Conservation (phyloP, 345 rosid species). For the Salix koriyanagi region DNA sequence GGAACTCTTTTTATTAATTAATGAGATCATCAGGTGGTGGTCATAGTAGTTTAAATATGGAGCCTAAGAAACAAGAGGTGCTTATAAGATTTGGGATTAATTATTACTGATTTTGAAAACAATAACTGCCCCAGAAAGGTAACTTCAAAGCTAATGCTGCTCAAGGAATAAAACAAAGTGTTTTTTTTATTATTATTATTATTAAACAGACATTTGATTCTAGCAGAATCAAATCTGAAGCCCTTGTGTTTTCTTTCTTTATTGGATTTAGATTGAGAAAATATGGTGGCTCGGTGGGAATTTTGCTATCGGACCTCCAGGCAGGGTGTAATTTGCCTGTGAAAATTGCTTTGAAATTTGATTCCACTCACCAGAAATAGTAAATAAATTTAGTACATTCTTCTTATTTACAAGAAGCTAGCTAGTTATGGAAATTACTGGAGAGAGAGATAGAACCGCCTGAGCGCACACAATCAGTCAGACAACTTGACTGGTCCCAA, state of each 20-base stretch:
- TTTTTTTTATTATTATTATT: not conserved
- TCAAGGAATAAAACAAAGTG: not conserved
- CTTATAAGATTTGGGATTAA: not conserved
- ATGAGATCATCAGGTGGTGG: not conserved
- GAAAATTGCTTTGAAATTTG: not conserved
- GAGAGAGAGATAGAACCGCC: not conserved
- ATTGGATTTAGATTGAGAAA: not conserved
- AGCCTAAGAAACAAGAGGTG: not conserved
- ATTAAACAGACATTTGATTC: not conserved
- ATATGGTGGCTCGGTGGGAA: not conserved
- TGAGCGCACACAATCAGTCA: not conserved
- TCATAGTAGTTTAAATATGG: not conserved
- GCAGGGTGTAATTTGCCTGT: not conserved
- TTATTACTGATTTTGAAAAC: not conserved
- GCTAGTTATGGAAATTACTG: not conserved
- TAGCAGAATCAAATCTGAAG: not conserved
- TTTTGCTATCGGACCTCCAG: not conserved
- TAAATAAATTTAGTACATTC: not conserved
- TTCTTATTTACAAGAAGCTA: not conserved
- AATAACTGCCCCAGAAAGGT: not conserved
- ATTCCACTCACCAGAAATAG: not conserved
- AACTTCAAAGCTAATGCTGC: not conserved
- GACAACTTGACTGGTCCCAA: not conserved
- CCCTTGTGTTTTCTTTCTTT: not conserved
- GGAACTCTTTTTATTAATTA: not conserved